phyloP scores from a whole-genome alignment of 2,329 filamentous ascomycete species.

The Botrytis sinoallii region DNA sequence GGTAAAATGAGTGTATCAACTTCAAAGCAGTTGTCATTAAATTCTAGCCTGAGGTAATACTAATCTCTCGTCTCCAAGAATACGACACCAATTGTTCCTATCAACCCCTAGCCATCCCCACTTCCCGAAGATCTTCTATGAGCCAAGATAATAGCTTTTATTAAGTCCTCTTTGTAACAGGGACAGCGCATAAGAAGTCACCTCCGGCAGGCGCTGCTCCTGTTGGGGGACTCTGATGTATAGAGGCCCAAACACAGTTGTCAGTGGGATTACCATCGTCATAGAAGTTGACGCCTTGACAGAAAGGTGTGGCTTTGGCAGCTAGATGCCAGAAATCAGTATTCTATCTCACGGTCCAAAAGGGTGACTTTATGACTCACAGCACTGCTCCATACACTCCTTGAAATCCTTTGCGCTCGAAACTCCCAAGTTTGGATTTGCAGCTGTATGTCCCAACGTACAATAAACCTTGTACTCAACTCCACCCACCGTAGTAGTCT shows the following conservation, averaged over 20 bases:
- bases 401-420: constrained; percentile 11
- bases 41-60: constrained; percentile 5
- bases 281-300: constrained; percentile 5
- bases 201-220: not conserved
- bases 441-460: not conserved
- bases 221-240: not conserved
- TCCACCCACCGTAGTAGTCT: not conserved
- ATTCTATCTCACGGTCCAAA: not conserved
- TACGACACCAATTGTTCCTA: not conserved
- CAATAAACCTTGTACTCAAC: constrained; percentile 6
- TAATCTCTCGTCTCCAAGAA: not conserved
- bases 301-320: not conserved
- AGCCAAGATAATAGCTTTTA: not conserved
- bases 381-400: constrained; percentile 16
- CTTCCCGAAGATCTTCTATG: not conserved
- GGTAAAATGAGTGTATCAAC: not conserved
- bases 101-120: not conserved
- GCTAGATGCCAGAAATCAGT: not conserved
- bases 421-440: constrained; percentile 3
- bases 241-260: constrained; percentile 5
- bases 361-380: not conserved
- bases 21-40: constrained; percentile 4
- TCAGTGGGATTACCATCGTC: constrained; percentile 8
- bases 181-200: not conserved
- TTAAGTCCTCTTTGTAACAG: not conserved